A percentile compares a stretch with the other conserved stretches of the same genome.
Conservation (phyloP, 2,329 filamentous ascomycete species). For the Diplodia mutila region DNA sequence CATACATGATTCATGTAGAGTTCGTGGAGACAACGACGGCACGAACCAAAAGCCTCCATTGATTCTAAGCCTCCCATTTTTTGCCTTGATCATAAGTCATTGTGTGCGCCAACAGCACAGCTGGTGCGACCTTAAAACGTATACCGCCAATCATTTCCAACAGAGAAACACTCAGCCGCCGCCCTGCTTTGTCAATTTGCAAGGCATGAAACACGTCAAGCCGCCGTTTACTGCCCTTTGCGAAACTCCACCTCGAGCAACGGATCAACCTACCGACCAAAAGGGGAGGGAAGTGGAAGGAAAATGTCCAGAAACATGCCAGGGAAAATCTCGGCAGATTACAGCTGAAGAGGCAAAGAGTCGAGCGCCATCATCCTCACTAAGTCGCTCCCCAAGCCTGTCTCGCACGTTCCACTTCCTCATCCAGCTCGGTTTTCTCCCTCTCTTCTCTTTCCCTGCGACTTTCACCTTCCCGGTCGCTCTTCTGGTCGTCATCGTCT, state of each 20-base stretch:
- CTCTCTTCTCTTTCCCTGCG: not conserved
- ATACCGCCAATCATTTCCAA: not conserved
- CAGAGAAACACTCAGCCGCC: not conserved
- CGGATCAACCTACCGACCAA: not conserved
- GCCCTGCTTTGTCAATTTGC: not conserved
- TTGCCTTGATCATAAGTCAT: not conserved
- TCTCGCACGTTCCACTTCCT: slow-evolving; percentile 10
- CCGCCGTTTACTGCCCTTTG: not conserved
- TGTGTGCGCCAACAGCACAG: not conserved
- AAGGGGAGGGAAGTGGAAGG: not conserved
- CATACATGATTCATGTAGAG: too few relatives aligned
- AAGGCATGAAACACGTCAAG: not conserved
- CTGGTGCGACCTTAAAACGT: not conserved
- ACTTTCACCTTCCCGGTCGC: not conserved
- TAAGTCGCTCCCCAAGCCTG: slow-evolving; percentile 1
- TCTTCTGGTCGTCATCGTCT: not conserved
- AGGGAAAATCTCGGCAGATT: not conserved
- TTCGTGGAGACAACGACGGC: not conserved
- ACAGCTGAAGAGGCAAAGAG: not conserved
- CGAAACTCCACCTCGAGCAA: not conserved
- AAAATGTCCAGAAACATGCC: not conserved
- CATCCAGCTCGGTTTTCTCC: slow-evolving; percentile 10
- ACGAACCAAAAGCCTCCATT: not conserved
- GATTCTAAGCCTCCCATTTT: not conserved
- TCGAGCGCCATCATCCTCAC: not conserved